phyloP scores from a whole-genome alignment of 225 moss, liverwort and hornwort species.

The Pleurozium schreberi region DNA sequence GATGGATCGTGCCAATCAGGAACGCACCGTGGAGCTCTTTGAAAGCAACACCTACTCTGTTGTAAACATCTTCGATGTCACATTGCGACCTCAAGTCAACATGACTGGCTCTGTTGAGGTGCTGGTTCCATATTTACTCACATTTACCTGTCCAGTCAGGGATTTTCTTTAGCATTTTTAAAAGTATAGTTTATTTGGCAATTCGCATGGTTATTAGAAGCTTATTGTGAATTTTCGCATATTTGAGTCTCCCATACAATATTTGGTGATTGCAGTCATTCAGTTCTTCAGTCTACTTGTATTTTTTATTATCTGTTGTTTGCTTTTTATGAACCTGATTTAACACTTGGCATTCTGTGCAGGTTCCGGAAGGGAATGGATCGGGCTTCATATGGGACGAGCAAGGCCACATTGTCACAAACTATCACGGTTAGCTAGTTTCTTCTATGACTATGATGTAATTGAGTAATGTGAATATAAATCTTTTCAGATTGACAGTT shows the following conservation, averaged over 20 bases:
- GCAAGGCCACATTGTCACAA: slow-evolving; percentile 58
- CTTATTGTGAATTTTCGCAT: neutral
- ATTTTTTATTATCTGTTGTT: neutral
- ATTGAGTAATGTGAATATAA: neutral
- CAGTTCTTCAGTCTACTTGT: neutral
- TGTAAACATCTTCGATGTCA: slow-evolving; percentile 58
- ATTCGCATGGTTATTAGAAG: neutral
- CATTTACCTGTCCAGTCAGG: neutral
- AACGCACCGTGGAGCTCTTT: slow-evolving; percentile 61
- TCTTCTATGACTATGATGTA: neutral
- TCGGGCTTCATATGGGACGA: slow-evolving; percentile 65
- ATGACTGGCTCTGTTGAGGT: slow-evolving; percentile 68
- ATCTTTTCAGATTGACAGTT: neutral
- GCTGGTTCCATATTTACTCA: neutral
- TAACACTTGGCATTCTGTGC: neutral
- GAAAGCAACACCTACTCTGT: slow-evolving; percentile 68
- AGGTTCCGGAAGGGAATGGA: slow-evolving; percentile 74
- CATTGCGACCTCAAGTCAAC: slow-evolving; percentile 59
- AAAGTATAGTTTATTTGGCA: neutral
- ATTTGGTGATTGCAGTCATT: neutral
- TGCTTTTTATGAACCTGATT: neutral
- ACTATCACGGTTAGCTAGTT: slow-evolving; percentile 44
- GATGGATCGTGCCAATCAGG: slow-evolving; percentile 15
- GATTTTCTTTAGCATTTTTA: neutral
- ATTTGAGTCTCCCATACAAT: neutral